These are phyloP conservation scores for Termitomyces sp. DNA, from an alignment of 768 basidiomycete genomes.

Conservation along the genomic window DNA sequence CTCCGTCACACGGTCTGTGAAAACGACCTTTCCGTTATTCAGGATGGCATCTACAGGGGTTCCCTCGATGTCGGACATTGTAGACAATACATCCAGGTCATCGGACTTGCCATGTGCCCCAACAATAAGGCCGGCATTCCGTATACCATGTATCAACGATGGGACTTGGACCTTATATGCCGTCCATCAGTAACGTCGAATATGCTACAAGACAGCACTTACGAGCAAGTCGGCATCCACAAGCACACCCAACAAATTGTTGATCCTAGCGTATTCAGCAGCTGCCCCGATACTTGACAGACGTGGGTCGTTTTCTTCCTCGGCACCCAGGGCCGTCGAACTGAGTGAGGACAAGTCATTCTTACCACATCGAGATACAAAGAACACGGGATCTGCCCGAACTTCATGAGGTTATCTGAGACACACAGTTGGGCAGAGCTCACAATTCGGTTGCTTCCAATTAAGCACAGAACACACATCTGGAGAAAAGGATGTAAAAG, in stretches of 20 bases:
- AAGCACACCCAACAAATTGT: conserved; percentile 91
- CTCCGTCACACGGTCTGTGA: conserved; percentile 58
- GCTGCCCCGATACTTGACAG: conserved; percentile 79
- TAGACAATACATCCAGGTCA: conserved; percentile 31
- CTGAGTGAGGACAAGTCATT: conserved; percentile 33
- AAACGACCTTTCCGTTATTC: conserved; percentile 60
- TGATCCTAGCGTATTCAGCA: conserved; percentile 88
- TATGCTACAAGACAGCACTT: conserved; percentile 24
- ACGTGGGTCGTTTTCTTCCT: conserved; percentile 44
- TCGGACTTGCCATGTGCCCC: conserved; percentile 72
- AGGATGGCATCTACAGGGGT: conserved; percentile 67
- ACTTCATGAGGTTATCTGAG: neutral
- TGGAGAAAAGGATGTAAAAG: conserved; percentile 92
- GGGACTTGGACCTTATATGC: conserved; percentile 81
- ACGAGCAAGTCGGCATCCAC: conserved; percentile 87
- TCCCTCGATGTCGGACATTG: conserved; percentile 36
- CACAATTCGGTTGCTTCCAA: conserved; percentile 99
- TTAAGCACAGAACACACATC: conserved; percentile 88
- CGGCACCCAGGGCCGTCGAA: conserved; percentile 34
- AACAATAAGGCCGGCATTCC: conserved; percentile 84
- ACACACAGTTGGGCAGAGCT: conserved; percentile 18
- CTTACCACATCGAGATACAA: conserved; percentile 84
- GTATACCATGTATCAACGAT: conserved; percentile 82
- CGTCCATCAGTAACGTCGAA: conserved; percentile 7
- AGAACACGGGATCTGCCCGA: conserved; percentile 86